Evolutionary conservation across 106 monocot genomes (phyloP), one percentile per base, ranked within the genome.

Genomic region (Dendrobium catenatum): DNA sequence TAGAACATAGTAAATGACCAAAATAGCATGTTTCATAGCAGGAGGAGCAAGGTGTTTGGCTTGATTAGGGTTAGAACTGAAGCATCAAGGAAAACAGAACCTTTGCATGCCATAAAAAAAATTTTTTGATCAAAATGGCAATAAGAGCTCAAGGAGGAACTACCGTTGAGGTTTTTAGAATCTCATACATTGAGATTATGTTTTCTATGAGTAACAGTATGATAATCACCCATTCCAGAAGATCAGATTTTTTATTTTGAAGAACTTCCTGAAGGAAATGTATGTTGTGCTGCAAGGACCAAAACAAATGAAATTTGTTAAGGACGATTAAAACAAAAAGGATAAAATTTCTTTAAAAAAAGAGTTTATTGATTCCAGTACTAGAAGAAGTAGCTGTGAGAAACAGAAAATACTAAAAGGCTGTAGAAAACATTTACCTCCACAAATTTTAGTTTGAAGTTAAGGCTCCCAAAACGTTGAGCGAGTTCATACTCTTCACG

Each of bases 221-320:
- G 66, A 94, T 91, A 77, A 94, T 75, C 42, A 86, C 83, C 94
- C 91, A 91, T 68, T 91, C 94, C 84, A 94, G 54, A 75, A 89
- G 82, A 85, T 91, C 89, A 5, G 91, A 91, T 83, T 83, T 87
- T 84, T 89, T 84, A 76, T 91, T 94, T 72, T 94, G 89, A 29
- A 94, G 88, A 42, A 91, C 94, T 84, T 94, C 94, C 82, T 94
- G 94, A 76, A 94, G 91, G 70, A 94, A 94, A 83, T 94, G 94
- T 55, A 94, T 94, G 80, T 94, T 94, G 80, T 91, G 91, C 94
- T 94, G 93, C 85, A 83, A 85, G 73, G 67, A 59, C n/a, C 81
- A 73, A 79, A 75, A n/a, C 70, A 70, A 70, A 37, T 70, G 3
- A 61, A 70, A 70, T 37, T 70, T 70, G 37, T 37, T 15, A 13